Percentiles rank a stretch among this genome's conserved stretches.
These are phyloP conservation scores for Cubamyces lactineus DNA, from an alignment of 768 basidiomycete genomes.

Conservation along the genomic window DNA sequence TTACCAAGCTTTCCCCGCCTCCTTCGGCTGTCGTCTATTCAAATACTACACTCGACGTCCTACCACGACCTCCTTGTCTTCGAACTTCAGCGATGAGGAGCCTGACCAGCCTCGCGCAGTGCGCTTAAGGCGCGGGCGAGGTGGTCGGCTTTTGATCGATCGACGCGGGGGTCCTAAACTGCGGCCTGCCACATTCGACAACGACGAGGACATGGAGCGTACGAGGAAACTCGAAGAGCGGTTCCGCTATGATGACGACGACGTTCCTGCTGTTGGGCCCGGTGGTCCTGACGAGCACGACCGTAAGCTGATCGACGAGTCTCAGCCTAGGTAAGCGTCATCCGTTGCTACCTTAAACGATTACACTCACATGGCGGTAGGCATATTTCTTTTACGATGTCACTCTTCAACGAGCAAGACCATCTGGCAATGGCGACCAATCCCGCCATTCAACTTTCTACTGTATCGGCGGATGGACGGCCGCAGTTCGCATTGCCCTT, in stretches of 20 bases:
- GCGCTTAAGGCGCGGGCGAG: constrained; percentile 80
- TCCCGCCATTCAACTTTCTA: constrained; percentile 46
- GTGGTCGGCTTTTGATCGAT: constrained; percentile 81
- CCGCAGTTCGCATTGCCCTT: constrained; percentile 55
- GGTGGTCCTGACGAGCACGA: constrained; percentile 71
- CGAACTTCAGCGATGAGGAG: constrained; percentile 30
- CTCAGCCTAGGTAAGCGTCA: constrained; percentile 49
- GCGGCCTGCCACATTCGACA: constrained; percentile 26
- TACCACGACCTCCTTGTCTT: constrained; percentile 33
- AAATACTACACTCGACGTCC: constrained; percentile 54
- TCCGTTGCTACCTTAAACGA: background rate
- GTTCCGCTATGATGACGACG: constrained; percentile 74
- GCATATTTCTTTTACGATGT: constrained; percentile 52
- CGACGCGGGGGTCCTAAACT: constrained; percentile 19
- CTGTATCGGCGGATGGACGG: constrained; percentile 48
- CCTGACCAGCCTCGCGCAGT: constrained; percentile 45
- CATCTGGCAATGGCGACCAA: constrained; percentile 43
- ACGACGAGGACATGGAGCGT: constrained; percentile 43
- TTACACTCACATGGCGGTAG: constrained; percentile 36
- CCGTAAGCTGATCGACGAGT: constrained; percentile 73
- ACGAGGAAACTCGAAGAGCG: constrained; percentile 52
- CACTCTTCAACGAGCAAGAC: constrained; percentile 59
- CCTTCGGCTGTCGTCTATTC: constrained; percentile 69
- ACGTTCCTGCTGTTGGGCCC: constrained; percentile 55
- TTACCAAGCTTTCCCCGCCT: constrained; percentile 64